Evolutionary conservation across 805 yeast genomes (phyloP).

Genomic region (Monosporozyma unispora): DNA sequence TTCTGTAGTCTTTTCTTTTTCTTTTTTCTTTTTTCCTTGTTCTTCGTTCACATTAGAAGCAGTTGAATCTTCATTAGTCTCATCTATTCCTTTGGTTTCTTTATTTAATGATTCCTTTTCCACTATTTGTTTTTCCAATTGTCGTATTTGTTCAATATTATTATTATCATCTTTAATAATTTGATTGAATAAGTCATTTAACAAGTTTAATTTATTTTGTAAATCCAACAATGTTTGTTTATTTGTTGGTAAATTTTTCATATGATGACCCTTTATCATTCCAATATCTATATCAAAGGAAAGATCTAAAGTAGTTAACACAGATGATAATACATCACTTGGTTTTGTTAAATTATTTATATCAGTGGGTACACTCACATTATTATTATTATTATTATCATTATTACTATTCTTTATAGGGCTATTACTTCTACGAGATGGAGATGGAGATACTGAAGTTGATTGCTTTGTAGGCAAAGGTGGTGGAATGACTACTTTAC

Average conservation of each 20-base stretch:
- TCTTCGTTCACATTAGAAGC: neutral
- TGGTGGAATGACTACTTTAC: constrained; percentile 5
- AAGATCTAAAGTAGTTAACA: constrained; percentile 44
- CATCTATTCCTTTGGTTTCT: constrained; percentile 7
- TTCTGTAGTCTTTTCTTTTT: neutral
- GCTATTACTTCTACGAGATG: neutral
- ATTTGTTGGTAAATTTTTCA: constrained; percentile 33
- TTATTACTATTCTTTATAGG: constrained; percentile 23
- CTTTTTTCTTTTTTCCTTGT: neutral
- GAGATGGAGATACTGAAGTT: neutral
- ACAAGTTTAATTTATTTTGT: constrained; percentile 29
- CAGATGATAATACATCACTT: constrained; percentile 38
- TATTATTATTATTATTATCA: too few relatives aligned
- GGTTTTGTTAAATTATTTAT: constrained; percentile 22
- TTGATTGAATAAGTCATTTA: constrained; percentile 16
- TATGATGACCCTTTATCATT: constrained; percentile 48
- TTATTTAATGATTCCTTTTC: constrained; percentile 5
- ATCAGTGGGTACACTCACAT: constrained; percentile 15
- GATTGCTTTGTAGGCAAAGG: neutral
- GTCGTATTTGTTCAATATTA: constrained; percentile 12
- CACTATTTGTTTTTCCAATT: constrained; percentile 8
- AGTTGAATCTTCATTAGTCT: neutral
- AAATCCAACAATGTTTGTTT: constrained; percentile 37
- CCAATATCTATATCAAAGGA: constrained; percentile 54
- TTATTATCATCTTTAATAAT: constrained; percentile 19